Percentiles rank a stretch among this genome's conserved stretches.
Conservation (phyloP, 805 yeast genomes). For the Ogataea sp. region DNA sequence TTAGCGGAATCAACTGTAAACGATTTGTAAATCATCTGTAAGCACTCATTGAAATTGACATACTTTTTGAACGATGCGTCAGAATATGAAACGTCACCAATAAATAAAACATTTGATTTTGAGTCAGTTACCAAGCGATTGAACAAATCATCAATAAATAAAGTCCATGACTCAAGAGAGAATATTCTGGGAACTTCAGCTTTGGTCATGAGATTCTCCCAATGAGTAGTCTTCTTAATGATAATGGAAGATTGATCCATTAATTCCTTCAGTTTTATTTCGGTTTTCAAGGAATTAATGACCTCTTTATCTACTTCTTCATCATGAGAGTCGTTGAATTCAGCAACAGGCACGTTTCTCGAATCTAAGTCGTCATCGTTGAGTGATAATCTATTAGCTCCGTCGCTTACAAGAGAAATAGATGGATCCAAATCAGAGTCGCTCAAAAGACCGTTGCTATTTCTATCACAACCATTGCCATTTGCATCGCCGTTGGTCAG, state of each 20-base stretch:
- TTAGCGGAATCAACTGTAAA: background rate
- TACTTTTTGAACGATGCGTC: background rate
- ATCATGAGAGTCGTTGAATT: background rate
- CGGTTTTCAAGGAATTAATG: conserved; percentile 9
- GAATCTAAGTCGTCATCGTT: no score
- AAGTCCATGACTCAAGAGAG: conserved; percentile 12
- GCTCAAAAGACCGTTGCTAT: no score
- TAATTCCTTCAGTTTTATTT: conserved; percentile 15
- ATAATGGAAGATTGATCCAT: conserved; percentile 18
- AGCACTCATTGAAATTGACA: conserved; percentile 9
- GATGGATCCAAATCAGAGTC: no score
- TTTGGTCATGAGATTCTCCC: conserved; percentile 10
- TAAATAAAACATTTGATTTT: background rate
- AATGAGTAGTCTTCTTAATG: conserved; percentile 10
- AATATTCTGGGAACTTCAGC: conserved; percentile 18
- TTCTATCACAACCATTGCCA: no score
- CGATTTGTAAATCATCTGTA: conserved; percentile 1
- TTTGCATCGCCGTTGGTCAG: background rate
- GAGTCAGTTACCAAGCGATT: background rate
- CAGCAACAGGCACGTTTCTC: no score
- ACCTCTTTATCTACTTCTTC: conserved; percentile 17
- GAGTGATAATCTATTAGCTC: no score
- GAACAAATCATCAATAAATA: conserved; percentile 9
- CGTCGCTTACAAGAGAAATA: no score
- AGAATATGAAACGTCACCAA: background rate